Evolutionary conservation across 805 yeast species (phyloP).

Genomic region (Starmerella gropengiesseri): DNA sequence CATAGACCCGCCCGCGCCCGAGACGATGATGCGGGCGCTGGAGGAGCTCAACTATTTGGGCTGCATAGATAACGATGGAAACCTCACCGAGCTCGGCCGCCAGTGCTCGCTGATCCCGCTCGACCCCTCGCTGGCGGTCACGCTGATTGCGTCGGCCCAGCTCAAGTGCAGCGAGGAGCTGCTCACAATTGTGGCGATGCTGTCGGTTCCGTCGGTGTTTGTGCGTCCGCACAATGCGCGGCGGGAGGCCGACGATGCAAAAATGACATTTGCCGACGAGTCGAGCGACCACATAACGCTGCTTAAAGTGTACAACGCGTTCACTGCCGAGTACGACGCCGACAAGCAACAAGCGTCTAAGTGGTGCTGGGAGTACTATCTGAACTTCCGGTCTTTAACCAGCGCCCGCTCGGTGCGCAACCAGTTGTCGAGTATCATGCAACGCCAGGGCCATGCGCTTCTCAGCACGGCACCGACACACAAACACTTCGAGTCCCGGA

Average conservation of each 20-base stretch:
- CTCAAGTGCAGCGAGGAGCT: constrained; percentile 83
- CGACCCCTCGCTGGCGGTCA: constrained; percentile 90
- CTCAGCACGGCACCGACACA: constrained; percentile 57
- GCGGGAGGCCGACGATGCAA: constrained; percentile 84
- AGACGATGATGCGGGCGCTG: constrained; percentile 97
- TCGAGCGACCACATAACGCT: constrained; percentile 92
- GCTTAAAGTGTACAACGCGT: constrained; percentile 78
- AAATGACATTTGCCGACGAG: constrained; percentile 76
- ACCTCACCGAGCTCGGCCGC: constrained; percentile 78
- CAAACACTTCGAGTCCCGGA: constrained; percentile 57
- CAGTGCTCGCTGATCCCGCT: constrained; percentile 86
- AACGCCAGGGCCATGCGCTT: constrained; percentile 61
- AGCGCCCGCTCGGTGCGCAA: constrained; percentile 79
- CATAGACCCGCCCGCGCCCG: constrained; percentile 99
- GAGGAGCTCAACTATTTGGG: constrained; percentile 87
- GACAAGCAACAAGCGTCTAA: constrained; percentile 32
- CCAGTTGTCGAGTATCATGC: constrained; percentile 78
- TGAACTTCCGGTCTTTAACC: constrained; percentile 70
- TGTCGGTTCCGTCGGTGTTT: constrained; percentile 89
- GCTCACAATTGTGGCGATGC: constrained; percentile 74
- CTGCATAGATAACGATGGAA: constrained; percentile 87
- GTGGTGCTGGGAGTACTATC: constrained; percentile 88
- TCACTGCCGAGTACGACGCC: constrained; percentile 31
- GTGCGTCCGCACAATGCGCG: constrained; percentile 83
- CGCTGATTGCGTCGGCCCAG: constrained; percentile 79